Base-by-base conservation (phyloP, 805 yeast genomes). In the Suhomyces xylopsoci region DNA sequence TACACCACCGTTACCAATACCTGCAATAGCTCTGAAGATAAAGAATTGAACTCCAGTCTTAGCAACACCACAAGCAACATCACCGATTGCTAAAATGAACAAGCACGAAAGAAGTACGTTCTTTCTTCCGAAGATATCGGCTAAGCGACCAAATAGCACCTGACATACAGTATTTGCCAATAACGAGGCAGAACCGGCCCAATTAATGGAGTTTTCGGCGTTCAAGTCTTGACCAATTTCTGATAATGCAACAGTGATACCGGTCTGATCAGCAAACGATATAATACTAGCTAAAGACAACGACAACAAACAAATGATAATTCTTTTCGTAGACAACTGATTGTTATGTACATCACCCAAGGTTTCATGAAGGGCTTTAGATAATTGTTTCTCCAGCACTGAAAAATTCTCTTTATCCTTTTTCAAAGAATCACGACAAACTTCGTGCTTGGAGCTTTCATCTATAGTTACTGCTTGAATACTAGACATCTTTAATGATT, bases 121-220 rank as follows among this genome's bases (percentile, higher is more conserved):
- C 54, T 81, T 81, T 45, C 86, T 62, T 8, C 82, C 82, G 60
- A 81, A 79, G 7, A 82, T 80, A 61, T 82, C 87, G 1, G 83
- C 74, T 24, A 81, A 60, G 30, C 87, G 66, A 1, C 87, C 87
- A 47, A 78, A 73, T 9, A 81, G 60, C 3, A 81, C 80, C 58
- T 81, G 85, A 55, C 81, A 79, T 5, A 75, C 73, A 46, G 82
- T 73, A 48, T 76, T 76, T 5, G 84, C 81, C 48, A 82, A 74
- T 26, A 81, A 63, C 14, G 77, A 63, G 2, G 84, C 77, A 0
- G 86, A 78, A 12, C 84, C 84, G 0, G 83, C 84, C 87, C 87
- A 82, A 46, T 81, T 74, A 44, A 82, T 79, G 1, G 83, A 74
- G 17, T 66, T 67, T 42, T 71, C 68, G 2, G 83, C 81, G 47